Conservation (phyloP, 805 yeast species). For the Metschnikowia aberdeeniae region DNA sequence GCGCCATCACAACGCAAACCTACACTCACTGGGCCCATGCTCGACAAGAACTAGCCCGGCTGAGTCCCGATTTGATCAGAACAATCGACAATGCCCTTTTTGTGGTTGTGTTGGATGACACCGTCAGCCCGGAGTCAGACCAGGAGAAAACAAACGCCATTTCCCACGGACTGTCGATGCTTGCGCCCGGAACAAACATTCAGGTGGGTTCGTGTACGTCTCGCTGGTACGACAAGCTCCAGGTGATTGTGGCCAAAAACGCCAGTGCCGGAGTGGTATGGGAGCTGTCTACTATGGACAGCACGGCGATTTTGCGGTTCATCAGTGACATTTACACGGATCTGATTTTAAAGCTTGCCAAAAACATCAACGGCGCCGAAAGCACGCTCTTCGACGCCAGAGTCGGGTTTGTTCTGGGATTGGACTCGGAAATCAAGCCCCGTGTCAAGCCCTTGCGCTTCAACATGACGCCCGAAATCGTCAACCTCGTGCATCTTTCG, state of each 20-base stretch:
- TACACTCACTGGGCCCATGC: constrained; percentile 47
- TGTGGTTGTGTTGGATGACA: constrained; percentile 46
- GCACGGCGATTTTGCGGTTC: constrained; percentile 53
- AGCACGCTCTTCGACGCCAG: constrained; percentile 46
- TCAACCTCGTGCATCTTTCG: constrained; percentile 47
- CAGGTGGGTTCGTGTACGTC: constrained; percentile 57
- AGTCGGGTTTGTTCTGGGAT: constrained; percentile 34
- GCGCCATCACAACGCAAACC: constrained; percentile 52
- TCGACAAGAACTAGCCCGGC: constrained; percentile 36
- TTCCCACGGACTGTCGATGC: constrained; percentile 48
- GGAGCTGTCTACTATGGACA: constrained; percentile 56
- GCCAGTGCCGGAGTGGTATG: constrained; percentile 58
- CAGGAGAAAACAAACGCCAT: constrained; percentile 47
- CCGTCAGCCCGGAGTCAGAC: constrained; percentile 42
- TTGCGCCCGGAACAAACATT: constrained; percentile 40
- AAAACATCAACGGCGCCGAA: constrained; percentile 54
- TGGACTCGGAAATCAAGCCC: constrained; percentile 37
- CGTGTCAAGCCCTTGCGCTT: constrained; percentile 27
- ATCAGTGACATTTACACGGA: constrained; percentile 58
- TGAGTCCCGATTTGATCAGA: constrained; percentile 35
- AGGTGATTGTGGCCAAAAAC: constrained; percentile 49
- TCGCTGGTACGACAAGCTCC: constrained; percentile 58
- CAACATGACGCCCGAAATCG: constrained; percentile 43
- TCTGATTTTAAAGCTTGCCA: constrained; percentile 51
- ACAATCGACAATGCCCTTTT: constrained; percentile 49